Conservation (phyloP, 1,284 basidiomycete species). For the Schizophyllum commune region DNA sequence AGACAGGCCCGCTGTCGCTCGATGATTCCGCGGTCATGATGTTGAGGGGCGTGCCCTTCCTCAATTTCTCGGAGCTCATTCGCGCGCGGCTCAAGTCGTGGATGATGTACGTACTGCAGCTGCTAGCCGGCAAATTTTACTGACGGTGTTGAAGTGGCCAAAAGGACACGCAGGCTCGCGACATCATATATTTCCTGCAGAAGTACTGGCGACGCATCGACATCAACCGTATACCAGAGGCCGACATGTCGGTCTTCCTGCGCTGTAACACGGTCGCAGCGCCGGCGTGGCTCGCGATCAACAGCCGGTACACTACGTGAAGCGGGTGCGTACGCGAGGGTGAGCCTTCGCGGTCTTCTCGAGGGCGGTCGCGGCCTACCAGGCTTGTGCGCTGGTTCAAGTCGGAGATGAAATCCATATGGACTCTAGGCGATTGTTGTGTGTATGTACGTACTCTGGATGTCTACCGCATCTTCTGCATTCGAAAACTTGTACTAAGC, state of each 20-base stretch:
- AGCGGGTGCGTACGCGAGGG: neutral
- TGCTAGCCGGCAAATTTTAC: neutral
- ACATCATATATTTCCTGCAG: slow-evolving; percentile 58
- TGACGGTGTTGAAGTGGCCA: slow-evolving; percentile 39
- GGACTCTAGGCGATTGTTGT: neutral
- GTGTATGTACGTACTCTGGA: neutral
- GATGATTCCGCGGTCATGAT: slow-evolving; percentile 57
- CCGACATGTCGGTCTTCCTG: slow-evolving; percentile 71
- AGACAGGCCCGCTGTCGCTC: slow-evolving; percentile 67
- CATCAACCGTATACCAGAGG: slow-evolving; percentile 73
- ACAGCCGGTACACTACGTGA: slow-evolving; percentile 58
- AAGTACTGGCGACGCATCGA: slow-evolving; percentile 72
- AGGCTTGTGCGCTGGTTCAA: neutral
- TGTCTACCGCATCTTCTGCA: neutral
- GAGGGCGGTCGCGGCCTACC: neutral
- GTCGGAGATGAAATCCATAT: neutral
- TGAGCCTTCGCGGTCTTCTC: neutral
- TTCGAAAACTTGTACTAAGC: neutral
- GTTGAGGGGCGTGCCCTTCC: slow-evolving; percentile 62
- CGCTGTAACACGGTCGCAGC: slow-evolving; percentile 42
- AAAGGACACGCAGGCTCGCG: slow-evolving; percentile 51
- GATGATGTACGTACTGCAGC: slow-evolving; percentile 49
- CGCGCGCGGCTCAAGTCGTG: slow-evolving; percentile 72
- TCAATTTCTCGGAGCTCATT: slow-evolving; percentile 72
- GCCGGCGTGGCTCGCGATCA: slow-evolving; percentile 62